Evolutionary conservation across 805 yeast genomes (phyloP), one percentile per base, ranked within the genome.

Genomic region (Sugiyamaella mastotermitis): DNA sequence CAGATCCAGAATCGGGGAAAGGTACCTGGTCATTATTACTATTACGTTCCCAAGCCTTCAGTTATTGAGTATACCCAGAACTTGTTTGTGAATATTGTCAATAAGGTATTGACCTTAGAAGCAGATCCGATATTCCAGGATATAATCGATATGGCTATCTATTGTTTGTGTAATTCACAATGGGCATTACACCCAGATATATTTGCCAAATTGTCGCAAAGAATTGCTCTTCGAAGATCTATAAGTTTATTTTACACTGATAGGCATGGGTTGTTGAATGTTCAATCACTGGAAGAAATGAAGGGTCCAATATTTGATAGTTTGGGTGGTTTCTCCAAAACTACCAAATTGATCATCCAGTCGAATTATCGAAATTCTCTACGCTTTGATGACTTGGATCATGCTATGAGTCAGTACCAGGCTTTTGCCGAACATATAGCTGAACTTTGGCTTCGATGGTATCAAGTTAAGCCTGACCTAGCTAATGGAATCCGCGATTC

Each of bases 301-400:
- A n/a, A n/a, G n/a, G n/a, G n/a, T n/a, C n/a, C n/a, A n/a, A n/a
- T n/a, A n/a, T 23, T 11, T 23, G 32, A 35, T 10, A 35, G 16
- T 20, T 41, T 44, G 13, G 41, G 44, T 19, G 43, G 37, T n/a
- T 27, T 46, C 14, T 48, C 53, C 3, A 28, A 39, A 19, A 28
- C 48, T 2, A 33, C 40, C 26, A 33, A 37, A 23, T 33, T 20
- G 17, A 18, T 28, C 10, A 18, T 37, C 9, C 36, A 40, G 10
- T n/a, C 30, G 5, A 28, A 27, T 9, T 20, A 32, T 17, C 18
- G 14, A 13, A 26, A 23, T 16, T 13, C 14, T 15, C 28, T 21
- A 11, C 22, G 21, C n/a, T 18, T 26, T 10, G 24, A 35, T 20
- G 38, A 31, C 23, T 21, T 43, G 7, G 45, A 43, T 16, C 29